Conservation (phyloP, 176 grass and related monocot species). For the Triticum monococcum region DNA sequence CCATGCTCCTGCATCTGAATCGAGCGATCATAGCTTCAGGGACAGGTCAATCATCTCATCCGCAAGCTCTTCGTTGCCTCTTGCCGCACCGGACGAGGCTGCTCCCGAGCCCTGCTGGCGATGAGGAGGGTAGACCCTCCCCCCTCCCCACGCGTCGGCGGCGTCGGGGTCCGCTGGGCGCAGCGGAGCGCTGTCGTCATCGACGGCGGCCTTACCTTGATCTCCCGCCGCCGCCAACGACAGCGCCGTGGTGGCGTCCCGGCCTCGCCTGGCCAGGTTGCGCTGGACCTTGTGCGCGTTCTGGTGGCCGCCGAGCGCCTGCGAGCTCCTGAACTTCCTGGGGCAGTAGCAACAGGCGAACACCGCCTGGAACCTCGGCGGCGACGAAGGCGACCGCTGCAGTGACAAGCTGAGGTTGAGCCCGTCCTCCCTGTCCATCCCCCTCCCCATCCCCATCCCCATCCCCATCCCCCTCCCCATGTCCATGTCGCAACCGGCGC, state of each 20-base stretch:
- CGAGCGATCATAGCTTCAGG: constrained; percentile 52
- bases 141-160: constrained; percentile 17
- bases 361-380: constrained; percentile 44
- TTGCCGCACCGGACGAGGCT: constrained; percentile 1
- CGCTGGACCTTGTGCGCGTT: constrained; percentile 72
- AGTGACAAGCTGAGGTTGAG: constrained; percentile 65
- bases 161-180: not conserved
- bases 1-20: not conserved
- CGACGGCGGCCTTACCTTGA: not conserved
- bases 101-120: not conserved
- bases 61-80: not conserved
- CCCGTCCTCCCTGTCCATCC: constrained; percentile 38
- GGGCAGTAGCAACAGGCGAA: constrained; percentile 76
- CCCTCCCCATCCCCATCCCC: constrained; percentile 39
- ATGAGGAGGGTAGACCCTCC: not conserved
- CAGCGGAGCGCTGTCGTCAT: not conserved
- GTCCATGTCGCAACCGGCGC: constrained; percentile 4
- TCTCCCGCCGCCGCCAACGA: not conserved
- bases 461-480: constrained; percentile 26
- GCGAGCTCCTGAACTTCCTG: constrained; percentile 67
- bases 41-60: constrained; percentile 64
- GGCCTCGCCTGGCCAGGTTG: constrained; percentile 52
- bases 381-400: constrained; percentile 52
- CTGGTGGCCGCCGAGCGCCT: constrained; percentile 72
- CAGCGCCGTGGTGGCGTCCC: constrained; percentile 26